These are phyloP conservation scores for Barnettozyma vustinii DNA, from an alignment of 805 yeast genomes.

Conservation along the genomic window DNA sequence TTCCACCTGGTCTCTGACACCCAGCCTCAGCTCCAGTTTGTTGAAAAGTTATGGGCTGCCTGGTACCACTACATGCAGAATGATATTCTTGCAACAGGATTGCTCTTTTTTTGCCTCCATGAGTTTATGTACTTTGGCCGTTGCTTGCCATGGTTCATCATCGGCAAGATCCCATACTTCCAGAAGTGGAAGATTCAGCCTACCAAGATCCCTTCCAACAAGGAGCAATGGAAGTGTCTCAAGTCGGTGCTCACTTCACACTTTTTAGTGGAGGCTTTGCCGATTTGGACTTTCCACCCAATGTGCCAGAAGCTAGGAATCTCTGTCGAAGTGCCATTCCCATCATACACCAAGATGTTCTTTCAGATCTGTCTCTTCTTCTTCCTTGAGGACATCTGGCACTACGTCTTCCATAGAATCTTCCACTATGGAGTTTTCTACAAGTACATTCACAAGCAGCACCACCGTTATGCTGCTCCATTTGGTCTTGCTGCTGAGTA, in stretches of 20 bases:
- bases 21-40: conserved; percentile 13
- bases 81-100: conserved; percentile 89
- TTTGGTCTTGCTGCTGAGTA: conserved; percentile 95
- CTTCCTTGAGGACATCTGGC: conserved; percentile 90
- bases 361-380: conserved; percentile 74
- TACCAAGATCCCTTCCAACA: conserved; percentile 67
- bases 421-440: conserved; percentile 84
- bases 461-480: conserved; percentile 95
- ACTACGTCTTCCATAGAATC: conserved; percentile 87
- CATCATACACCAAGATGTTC: conserved; percentile 50
- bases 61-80: conserved; percentile 82
- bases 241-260: conserved; percentile 82
- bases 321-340: conserved; percentile 79
- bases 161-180: conserved; percentile 83
- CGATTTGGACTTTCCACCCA: conserved; percentile 97
- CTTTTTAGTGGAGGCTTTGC: conserved; percentile 88
- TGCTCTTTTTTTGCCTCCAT: conserved; percentile 75
- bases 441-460: conserved; percentile 91
- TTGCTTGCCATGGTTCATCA: conserved; percentile 86
- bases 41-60: conserved; percentile 83
- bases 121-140: conserved; percentile 90
- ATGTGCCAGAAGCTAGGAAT: conserved; percentile 79
- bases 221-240: conserved; percentile 91
- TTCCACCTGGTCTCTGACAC: conserved; percentile 8
- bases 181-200: conserved; percentile 86